Evolutionary conservation across 129 eudicot species (phyloP).

Genomic region (Kitagawia praeruptora): DNA sequence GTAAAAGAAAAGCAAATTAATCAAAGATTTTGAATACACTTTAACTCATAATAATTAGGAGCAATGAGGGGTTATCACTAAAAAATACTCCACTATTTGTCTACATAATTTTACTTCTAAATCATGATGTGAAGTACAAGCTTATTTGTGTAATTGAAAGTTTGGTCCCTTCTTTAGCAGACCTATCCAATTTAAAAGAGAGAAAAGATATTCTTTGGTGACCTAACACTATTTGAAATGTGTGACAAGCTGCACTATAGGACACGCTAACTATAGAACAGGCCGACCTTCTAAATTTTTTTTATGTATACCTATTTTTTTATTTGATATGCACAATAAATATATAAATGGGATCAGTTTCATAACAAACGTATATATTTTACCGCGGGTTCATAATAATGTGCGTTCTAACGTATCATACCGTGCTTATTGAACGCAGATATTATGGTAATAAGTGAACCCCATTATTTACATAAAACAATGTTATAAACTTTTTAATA

Average conservation of each 20-base stretch:
- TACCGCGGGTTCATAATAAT: no score
- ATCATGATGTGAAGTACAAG: conserved; percentile 7
- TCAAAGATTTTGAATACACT: neutral
- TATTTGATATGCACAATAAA: neutral
- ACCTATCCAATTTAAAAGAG: neutral
- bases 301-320: neutral
- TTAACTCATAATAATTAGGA: neutral
- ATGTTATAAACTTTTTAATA: no score
- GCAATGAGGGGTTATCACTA: neutral
- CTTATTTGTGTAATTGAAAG: neutral
- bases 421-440: no score
- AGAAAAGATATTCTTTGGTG: conserved; percentile 7
- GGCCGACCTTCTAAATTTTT: neutral
- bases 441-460: no score
- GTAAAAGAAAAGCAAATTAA: neutral
- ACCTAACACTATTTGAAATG: conserved; percentile 1
- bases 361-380: neutral
- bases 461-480: no score
- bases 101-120: neutral
- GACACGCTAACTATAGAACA: neutral
- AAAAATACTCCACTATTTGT: neutral
- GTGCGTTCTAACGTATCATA: neutral
- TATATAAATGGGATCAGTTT: neutral
- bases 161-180: conserved; percentile 5
- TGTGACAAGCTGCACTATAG: neutral